Base-by-base conservation (phyloP, 2,329 filamentous ascomycete genomes). In the Sporothrix pseudoabietina region DNA sequence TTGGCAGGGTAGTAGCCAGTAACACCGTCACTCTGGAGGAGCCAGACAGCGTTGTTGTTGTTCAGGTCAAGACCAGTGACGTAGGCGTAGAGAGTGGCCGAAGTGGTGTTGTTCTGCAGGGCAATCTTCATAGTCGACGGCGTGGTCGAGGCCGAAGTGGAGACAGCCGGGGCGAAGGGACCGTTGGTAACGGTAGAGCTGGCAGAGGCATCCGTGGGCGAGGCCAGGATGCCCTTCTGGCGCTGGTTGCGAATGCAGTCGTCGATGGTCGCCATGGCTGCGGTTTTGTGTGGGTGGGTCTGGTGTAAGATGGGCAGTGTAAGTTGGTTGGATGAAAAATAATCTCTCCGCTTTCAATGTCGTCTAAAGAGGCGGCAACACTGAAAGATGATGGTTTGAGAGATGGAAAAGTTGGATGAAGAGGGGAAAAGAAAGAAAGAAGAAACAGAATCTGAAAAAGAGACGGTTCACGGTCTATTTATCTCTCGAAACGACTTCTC, bases 1-100 rank as follows among this genome's bases (percentile, higher is more conserved):
- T 88, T 90, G 0, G 80, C 78, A 0, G 92, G 92, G 75, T 87
- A 90, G 81, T 92, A 91, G 4, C 87, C 81, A 5, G 89, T 91
- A 71, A 83, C 82, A 65, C 92, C 92, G 78, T 94, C 91, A 16
- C 90, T 82, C 77, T 87, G 83, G 35, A 94, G 83, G 59, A 94
- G 83, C 74, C 90, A 86, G 26, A 90, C 84, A 16, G 84, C 84
- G 77, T 88, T 87, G 79, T 87, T 85, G 22, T 87, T 87, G 78
- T 89, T 85, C 61, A 90, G 78, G 44, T 89, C 88, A 22, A 85
- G 84, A 26, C 92, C 92, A 1, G 90, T 94, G 78, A 96, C 87
- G 79, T 92, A 91, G 26, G 89, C 91, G 77, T 88, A 93, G 59
- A 89, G 87, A 47, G 81, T 86, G 71, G 83, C 81, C 1, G 90